These are phyloP conservation scores for Colletotrichum nymphaeae DNA, from an alignment of 2,329 filamentous ascomycete species.

Conservation along the genomic window DNA sequence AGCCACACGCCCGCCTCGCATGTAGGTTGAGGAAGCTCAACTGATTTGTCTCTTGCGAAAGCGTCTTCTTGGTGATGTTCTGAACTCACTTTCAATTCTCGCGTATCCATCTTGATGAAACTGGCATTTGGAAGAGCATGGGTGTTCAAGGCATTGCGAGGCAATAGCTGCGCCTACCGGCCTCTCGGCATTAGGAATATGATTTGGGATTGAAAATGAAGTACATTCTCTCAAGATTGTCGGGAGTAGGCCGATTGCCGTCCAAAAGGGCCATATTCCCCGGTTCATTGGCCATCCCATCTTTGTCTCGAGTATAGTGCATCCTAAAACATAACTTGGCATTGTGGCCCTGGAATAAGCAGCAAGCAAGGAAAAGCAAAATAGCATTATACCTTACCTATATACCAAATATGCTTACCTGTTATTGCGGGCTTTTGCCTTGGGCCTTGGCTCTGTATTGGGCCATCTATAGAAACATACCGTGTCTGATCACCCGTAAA, in stretches of 20 bases:
- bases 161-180: too few species aligned
- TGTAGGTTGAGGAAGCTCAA: background rate
- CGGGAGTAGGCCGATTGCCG: background rate
- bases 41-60: background rate
- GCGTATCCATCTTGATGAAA: slow-evolving; percentile 5
- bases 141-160: background rate
- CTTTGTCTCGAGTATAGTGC: background rate
- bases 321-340: background rate
- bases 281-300: background rate
- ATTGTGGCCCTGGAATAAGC: background rate
- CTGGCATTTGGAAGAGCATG: background rate
- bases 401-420: background rate
- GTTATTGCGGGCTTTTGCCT: background rate
- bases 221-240: background rate
- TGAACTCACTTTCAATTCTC: too few species aligned
- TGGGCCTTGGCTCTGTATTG: background rate
- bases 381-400: too few species aligned
- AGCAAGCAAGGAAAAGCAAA: background rate
- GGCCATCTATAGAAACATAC: too few species aligned
- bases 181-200: background rate
- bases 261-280: background rate
- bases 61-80: background rate
- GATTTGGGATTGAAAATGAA: background rate
- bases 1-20: background rate
- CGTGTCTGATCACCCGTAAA: background rate